Evolutionary conservation across 371 early-diverging fungal species (phyloP).

Genomic region (Saksenaea vasiformis): DNA sequence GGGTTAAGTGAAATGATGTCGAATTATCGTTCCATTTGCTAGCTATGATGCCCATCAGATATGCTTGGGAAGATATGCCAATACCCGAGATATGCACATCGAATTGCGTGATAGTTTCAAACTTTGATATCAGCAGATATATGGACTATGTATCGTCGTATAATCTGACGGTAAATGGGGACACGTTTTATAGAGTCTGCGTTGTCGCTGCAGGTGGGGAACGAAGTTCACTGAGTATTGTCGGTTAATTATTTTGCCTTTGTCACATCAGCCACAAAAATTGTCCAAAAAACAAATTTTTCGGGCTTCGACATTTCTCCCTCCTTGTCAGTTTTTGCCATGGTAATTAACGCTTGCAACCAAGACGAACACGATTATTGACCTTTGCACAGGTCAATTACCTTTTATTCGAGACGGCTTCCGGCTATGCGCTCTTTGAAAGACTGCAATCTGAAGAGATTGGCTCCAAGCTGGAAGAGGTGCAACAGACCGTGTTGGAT

Average conservation of each 20-base stretch:
- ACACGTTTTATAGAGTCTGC: too few species aligned
- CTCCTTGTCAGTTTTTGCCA: background rate
- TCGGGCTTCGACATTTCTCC: conserved; percentile 1
- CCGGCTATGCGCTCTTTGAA: conserved; percentile 97
- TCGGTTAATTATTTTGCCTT: background rate
- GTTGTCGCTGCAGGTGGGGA: too few species aligned
- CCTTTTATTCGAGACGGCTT: conserved; percentile 92
- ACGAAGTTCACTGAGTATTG: too few species aligned
- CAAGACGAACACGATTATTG: background rate
- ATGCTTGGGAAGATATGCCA: too few species aligned
- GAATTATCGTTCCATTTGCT: too few species aligned
- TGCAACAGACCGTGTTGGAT: conserved; percentile 83
- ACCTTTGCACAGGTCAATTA: conserved; percentile 50
- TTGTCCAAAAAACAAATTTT: conserved; percentile 5
- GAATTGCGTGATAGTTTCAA: too few species aligned
- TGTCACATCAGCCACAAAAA: background rate
- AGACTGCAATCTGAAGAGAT: conserved; percentile 93
- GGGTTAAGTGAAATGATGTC: too few species aligned
- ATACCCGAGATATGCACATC: too few species aligned
- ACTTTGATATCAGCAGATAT: too few species aligned
- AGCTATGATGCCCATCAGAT: too few species aligned
- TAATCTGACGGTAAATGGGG: too few species aligned
- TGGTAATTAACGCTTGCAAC: background rate
- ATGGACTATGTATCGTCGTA: too few species aligned
- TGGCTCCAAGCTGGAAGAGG: conserved; percentile 89